phyloP scores from a whole-genome alignment of 2,329 filamentous ascomycete species.

The Colletotrichum sp. region DNA sequence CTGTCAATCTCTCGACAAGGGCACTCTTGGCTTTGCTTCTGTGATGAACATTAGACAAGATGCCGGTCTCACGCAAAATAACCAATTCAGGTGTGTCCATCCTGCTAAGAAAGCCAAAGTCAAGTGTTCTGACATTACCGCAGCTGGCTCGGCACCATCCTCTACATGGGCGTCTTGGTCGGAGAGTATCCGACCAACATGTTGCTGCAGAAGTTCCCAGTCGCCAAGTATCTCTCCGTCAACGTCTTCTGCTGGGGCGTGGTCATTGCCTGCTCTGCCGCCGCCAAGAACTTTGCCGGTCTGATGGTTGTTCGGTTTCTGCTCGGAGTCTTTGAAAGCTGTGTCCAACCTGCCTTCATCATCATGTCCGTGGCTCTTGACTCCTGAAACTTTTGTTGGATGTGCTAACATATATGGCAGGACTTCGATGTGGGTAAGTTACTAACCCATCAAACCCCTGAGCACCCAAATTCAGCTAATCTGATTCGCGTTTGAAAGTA shows the following conservation, averaged over 20 bases:
- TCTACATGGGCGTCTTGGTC: conserved; percentile 62
- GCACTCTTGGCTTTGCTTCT: conserved; percentile 47
- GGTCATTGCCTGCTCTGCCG: conserved; percentile 37
- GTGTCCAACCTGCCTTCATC: conserved; percentile 47
- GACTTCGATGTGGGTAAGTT: conserved; percentile 42
- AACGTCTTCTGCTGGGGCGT: conserved; percentile 49
- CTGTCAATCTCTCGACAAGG: conserved; percentile 38
- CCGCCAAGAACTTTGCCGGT: conserved; percentile 9
- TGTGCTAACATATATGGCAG: background rate
- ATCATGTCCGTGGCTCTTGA: conserved; percentile 33
- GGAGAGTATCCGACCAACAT: conserved; percentile 65
- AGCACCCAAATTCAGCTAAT: background rate
- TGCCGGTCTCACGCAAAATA: conserved; percentile 40
- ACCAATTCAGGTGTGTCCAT: background rate
- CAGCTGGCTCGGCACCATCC: conserved; percentile 61
- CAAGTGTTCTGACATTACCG: conserved; percentile 41
- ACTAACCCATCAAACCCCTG: no score
- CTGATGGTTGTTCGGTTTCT: conserved; percentile 23
- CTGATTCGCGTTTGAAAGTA: conserved; percentile 31
- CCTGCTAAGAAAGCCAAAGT: conserved; percentile 14
- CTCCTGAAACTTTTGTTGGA: background rate
- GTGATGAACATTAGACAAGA: conserved; percentile 58
- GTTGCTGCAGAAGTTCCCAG: conserved; percentile 52
- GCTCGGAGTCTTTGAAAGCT: conserved; percentile 24
- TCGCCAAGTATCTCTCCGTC: background rate